Conservation (phyloP, 192 early-diverging fungal species). For the Entomortierella lignicola region DNA sequence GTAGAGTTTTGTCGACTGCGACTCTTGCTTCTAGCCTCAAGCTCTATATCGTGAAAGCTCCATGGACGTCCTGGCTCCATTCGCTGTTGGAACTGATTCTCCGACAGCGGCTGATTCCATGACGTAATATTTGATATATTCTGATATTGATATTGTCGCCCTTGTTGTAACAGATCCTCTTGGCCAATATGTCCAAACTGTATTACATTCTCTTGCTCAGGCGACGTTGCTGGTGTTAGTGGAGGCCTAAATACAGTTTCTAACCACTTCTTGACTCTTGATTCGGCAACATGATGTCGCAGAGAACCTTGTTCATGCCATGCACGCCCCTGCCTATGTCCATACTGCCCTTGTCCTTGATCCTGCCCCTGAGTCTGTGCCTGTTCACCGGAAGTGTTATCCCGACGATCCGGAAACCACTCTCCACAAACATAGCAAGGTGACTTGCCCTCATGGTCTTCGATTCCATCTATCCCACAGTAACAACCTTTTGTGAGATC, state of each 20-base stretch:
- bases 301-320: conserved; percentile 53
- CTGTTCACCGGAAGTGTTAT: background rate
- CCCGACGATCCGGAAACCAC: conserved; percentile 37
- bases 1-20: conserved; percentile 39
- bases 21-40: conserved; percentile 36
- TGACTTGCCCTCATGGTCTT: conserved; percentile 46
- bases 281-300: conserved; percentile 50
- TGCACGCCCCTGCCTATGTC: conserved; percentile 21
- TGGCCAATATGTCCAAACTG: conserved; percentile 31
- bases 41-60: conserved; percentile 43
- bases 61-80: conserved; percentile 32
- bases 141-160: background rate
- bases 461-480: conserved; percentile 38
- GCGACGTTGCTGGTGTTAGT: conserved; percentile 34
- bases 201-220: conserved; percentile 30
- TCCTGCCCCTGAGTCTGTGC: background rate
- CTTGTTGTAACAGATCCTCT: background rate
- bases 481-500: conserved; percentile 36
- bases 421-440: conserved; percentile 53
- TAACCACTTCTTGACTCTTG: conserved; percentile 46
- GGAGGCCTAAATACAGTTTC: conserved; percentile 41
- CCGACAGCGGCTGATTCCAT: conserved; percentile 2
- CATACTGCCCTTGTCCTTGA: background rate
- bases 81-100: conserved; percentile 1
- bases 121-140: background rate